These are phyloP conservation scores for Alternaria arbusti DNA, from an alignment of 2,329 filamentous ascomycete species.

Conservation along the genomic window DNA sequence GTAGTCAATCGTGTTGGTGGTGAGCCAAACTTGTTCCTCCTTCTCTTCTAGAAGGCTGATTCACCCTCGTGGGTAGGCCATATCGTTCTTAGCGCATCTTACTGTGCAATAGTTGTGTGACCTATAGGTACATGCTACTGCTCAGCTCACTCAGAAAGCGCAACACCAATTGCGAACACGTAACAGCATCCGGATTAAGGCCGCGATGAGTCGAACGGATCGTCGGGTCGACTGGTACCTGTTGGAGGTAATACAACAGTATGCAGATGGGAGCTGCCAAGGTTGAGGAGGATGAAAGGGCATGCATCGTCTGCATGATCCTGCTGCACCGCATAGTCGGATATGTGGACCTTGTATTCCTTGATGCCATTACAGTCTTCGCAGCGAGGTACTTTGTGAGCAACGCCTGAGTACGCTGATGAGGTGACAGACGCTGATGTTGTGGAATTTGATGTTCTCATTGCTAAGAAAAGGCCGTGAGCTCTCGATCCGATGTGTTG, in stretches of 20 bases:
- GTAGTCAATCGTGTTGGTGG: background rate
- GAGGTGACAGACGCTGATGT: background rate
- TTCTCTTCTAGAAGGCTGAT: background rate
- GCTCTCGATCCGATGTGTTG: background rate
- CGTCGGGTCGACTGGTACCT: background rate
- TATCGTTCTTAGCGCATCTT: background rate
- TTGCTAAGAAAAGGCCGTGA: background rate
- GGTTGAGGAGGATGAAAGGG: background rate
- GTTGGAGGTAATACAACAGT: background rate
- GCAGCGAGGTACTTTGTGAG: background rate
- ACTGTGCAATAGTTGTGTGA: background rate
- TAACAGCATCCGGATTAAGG: background rate
- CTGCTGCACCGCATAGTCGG: background rate
- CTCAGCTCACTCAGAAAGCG: background rate
- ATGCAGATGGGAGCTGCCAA: background rate
- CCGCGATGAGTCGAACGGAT: background rate
- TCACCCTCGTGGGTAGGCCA: background rate
- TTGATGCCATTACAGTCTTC: background rate
- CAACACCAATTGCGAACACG: background rate
- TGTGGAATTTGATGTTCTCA: background rate
- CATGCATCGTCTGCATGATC: background rate
- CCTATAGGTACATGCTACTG: constrained; percentile 1
- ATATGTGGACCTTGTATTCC: background rate
- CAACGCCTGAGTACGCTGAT: background rate
- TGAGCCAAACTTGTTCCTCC: background rate